Evolutionary conservation across 495 filamentous ascomycete species (phyloP).

Genomic region (Bryoglossum gracile): DNA sequence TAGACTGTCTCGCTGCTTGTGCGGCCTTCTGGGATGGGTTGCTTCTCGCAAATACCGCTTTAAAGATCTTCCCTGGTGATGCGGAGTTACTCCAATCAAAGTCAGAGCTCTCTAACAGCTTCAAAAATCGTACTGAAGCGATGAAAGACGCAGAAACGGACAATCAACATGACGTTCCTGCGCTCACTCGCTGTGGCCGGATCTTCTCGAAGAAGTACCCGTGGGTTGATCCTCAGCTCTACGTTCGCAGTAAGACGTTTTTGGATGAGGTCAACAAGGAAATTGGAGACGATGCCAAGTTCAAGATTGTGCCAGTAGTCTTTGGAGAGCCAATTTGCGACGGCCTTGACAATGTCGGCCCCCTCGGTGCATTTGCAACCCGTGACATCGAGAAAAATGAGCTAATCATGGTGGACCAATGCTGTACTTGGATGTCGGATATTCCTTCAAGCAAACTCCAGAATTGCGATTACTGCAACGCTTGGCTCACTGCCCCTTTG

Average conservation of each 20-base stretch:
- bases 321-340: conserved; percentile 4
- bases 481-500: conserved; percentile 1
- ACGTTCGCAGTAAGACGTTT: conserved; percentile 6
- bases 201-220: conserved; percentile 18
- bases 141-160: neutral
- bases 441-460: neutral
- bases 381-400: conserved; percentile 16
- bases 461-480: conserved; percentile 20
- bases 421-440: conserved; percentile 7
- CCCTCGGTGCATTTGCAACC: conserved; percentile 18
- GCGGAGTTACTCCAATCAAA: neutral
- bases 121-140: neutral
- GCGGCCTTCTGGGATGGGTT: conserved; percentile 18
- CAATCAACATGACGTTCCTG: neutral
- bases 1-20: conserved; percentile 7
- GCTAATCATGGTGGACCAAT: conserved; percentile 15
- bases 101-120: neutral
- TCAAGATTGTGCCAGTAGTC: conserved; percentile 6
- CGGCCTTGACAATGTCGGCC: conserved; percentile 18
- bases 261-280: conserved; percentile 10
- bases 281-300: neutral
- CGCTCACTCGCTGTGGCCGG: neutral
- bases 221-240: conserved; percentile 8
- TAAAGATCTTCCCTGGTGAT: conserved; percentile 14
- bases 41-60: conserved; percentile 8